These are phyloP conservation scores for Penicillium coprophilum DNA, from an alignment of 495 filamentous ascomycete genomes.

Conservation along the genomic window DNA sequence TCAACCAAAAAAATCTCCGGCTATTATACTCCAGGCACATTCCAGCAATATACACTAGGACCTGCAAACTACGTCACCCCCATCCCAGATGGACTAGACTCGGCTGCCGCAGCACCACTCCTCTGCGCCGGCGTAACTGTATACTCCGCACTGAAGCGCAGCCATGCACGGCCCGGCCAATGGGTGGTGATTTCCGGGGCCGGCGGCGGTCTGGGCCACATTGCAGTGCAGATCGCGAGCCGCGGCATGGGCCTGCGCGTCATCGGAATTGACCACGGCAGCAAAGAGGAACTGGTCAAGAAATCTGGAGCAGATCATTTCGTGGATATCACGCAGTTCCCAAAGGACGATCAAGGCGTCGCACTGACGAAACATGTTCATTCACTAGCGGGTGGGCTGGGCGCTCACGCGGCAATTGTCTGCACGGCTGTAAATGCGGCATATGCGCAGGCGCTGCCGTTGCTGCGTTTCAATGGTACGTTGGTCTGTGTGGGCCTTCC, in stretches of 20 bases:
- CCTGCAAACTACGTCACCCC: conserved; percentile 68
- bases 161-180: conserved; percentile 57
- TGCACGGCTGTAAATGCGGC: conserved; percentile 64
- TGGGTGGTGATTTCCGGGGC: conserved; percentile 68
- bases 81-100: conserved; percentile 60
- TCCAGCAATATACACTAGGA: conserved; percentile 68
- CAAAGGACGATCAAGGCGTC: conserved; percentile 44
- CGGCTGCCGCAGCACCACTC: conserved; percentile 62
- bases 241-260: conserved; percentile 65
- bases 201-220: conserved; percentile 65
- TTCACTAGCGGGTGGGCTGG: conserved; percentile 58
- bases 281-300: conserved; percentile 59
- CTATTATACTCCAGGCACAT: conserved; percentile 63
- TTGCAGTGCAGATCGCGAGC: conserved; percentile 63
- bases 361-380: conserved; percentile 56
- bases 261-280: conserved; percentile 66
- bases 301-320: conserved; percentile 67
- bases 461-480: conserved; percentile 64
- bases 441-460: conserved; percentile 57
- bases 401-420: conserved; percentile 63
- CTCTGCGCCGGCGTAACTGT: conserved; percentile 62
- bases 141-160: conserved; percentile 59
- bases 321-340: conserved; percentile 61
- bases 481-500: conserved; percentile 69
- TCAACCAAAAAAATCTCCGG: conserved; percentile 57